Percentiles rank a stretch among this genome's conserved stretches.
phyloP scores from a whole-genome alignment of 306 rosid genomes.

The Trifolium pratense region DNA sequence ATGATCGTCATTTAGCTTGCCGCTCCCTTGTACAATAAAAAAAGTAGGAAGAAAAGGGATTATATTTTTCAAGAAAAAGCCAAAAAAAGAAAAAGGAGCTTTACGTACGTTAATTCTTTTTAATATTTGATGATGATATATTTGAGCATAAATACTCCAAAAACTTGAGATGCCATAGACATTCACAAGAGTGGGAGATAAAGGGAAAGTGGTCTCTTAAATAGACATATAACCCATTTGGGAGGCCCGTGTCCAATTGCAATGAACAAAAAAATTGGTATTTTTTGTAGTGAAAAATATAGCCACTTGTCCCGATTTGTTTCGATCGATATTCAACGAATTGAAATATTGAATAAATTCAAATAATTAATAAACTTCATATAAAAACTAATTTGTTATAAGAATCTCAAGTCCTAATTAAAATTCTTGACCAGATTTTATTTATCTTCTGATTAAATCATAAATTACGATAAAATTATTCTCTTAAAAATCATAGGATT shows the following conservation, averaged over 20 bases:
- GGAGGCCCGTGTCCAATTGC: conserved; percentile 1
- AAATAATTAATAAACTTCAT: no score
- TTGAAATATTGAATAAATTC: no score
- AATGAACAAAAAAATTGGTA: conserved; percentile 26
- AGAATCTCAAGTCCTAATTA: no score
- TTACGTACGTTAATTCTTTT: conserved; percentile 33
- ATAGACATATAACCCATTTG: conserved; percentile 21
- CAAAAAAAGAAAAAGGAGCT: background rate
- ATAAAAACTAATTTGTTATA: no score
- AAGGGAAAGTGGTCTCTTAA: conserved; percentile 50
- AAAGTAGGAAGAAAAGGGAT: conserved; percentile 16
- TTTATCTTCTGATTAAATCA: no score
- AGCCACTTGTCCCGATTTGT: conserved; percentile 34
- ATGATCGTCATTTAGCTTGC: no score
- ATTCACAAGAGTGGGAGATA: conserved; percentile 32
- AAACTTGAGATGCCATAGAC: background rate
- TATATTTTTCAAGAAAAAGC: conserved; percentile 12
- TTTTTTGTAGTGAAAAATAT: conserved; percentile 17
- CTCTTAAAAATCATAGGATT: background rate
- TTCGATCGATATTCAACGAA: no score
- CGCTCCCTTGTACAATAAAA: background rate
- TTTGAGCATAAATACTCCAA: conserved; percentile 45
- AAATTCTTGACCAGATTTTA: no score
- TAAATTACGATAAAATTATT: no score
- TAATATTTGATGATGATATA: conserved; percentile 35